Evolutionary conservation across 2,329 filamentous ascomycete genomes (phyloP), one percentile per base, ranked within the genome.

Genomic region (Fusarium armeniacum): DNA sequence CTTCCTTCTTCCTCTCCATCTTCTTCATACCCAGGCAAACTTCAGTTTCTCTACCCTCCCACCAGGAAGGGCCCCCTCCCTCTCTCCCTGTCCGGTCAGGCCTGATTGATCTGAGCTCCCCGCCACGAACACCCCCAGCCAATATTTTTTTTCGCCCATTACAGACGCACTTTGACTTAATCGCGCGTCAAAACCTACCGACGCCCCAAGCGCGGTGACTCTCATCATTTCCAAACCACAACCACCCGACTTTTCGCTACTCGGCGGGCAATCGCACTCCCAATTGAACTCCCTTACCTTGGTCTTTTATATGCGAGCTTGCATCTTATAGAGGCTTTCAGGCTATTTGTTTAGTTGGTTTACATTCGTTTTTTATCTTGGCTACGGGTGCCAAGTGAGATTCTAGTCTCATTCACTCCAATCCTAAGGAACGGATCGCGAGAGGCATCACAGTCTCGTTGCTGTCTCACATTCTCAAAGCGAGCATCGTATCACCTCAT

Each of bases 141-240:
- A 62, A 55, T 58, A 64, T 75, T 69, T 72, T 67, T 55, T 70
- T 61, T 64, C 62, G 59, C 66, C 69, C 64, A 64, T 58, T 69
- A 75, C 74, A 74, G 74, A 65, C 74, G 73, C 74, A 74, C 58
- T 72, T 60, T 33, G 49, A 60, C 38, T 75, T 76, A 76, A 76
- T 76, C 74, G 74, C 74, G 74, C 74, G 74, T 74, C 73, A 78
- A 76, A 72, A 67, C 60, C 66, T 73, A 65, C 70, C 71, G 57
- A 72, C 72, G 70, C 71, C 67, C 70, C 74, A 76, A 76, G 75
- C 75, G 75, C 75, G 71, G 72, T 62, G 67, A 70, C 59, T 69
- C 50, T 70, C 63, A 63, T 65, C 65, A 69, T 61, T 51, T 58
- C 59, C 46, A 65, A 65, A 65, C 58, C 49, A 66, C 67, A 70